A percentile compares a stretch with the other conserved stretches of the same genome.
These are phyloP conservation scores for Arthrinium phaeospermum DNA, from an alignment of 2,329 filamentous ascomycete species.

Conservation along the genomic window DNA sequence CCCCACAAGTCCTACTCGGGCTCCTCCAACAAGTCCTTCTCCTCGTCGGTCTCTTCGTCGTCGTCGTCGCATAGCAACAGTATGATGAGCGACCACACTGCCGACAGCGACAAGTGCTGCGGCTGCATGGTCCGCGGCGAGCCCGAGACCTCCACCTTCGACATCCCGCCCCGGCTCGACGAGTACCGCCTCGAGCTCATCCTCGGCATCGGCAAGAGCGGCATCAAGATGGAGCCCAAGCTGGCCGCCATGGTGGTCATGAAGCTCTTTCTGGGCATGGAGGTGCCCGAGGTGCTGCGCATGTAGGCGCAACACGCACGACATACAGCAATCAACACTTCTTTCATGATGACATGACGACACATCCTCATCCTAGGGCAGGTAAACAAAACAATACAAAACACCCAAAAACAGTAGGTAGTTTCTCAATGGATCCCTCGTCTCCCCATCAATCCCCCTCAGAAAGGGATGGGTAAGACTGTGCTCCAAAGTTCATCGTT, in stretches of 20 bases:
- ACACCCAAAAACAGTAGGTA: background rate
- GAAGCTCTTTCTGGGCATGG: slow-evolving; percentile 30
- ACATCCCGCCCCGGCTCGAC: slow-evolving; percentile 23
- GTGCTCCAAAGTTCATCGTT: background rate
- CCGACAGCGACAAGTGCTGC: slow-evolving; percentile 20
- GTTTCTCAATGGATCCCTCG: background rate
- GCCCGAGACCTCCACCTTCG: slow-evolving; percentile 1
- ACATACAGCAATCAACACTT: no score
- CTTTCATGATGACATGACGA: background rate
- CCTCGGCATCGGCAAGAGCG: background rate
- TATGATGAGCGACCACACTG: no score
- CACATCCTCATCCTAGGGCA: no score
- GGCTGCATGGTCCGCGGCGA: slow-evolving; percentile 4
- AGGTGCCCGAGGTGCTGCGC: slow-evolving; percentile 24
- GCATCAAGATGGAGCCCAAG: slow-evolving; percentile 26
- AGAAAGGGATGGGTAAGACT: background rate
- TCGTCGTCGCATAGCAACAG: no score
- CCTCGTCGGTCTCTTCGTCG: background rate
- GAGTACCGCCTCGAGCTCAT: slow-evolving; percentile 25
- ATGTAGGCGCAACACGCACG: no score
- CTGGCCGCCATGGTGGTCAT: slow-evolving; percentile 31
- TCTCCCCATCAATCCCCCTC: background rate
- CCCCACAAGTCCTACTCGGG: background rate
- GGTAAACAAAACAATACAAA: background rate
- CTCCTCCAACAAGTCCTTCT: background rate